A percentile compares a stretch with the other conserved stretches of the same genome.
Conservation (phyloP, 768 basidiomycete species). For the Amanita phalloides region DNA sequence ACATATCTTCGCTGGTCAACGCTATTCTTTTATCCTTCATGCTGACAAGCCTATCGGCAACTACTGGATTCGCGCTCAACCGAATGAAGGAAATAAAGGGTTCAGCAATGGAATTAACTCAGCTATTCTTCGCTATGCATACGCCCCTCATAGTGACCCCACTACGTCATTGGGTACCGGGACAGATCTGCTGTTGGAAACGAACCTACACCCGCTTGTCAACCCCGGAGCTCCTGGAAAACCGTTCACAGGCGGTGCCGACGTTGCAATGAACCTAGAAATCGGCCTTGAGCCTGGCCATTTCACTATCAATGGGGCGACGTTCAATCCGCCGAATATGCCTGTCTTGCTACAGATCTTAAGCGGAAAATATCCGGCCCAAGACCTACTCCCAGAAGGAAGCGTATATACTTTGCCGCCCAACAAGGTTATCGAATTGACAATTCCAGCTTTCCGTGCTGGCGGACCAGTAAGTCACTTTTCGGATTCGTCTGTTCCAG, state of each 20-base stretch:
- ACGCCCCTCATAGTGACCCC: constrained; percentile 32
- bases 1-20: constrained; percentile 29
- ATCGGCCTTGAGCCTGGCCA: constrained; percentile 12
- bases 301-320: constrained; percentile 17
- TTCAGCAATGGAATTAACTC: constrained; percentile 30
- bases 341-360: constrained; percentile 42
- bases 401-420: constrained; percentile 31
- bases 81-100: constrained; percentile 12
- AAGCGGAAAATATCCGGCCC: constrained; percentile 28
- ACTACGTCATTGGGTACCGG: constrained; percentile 12
- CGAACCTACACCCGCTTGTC: constrained; percentile 20
- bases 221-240: constrained; percentile 26
- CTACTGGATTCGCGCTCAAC: constrained; percentile 42
- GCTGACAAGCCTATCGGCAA: constrained; percentile 33
- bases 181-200: constrained; percentile 20
- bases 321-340: constrained; percentile 25
- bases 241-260: constrained; percentile 27
- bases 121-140: constrained; percentile 37
- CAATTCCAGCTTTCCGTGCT: constrained; percentile 22
- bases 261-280: constrained; percentile 23
- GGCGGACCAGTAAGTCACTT: constrained; percentile 16
- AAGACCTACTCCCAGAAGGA: constrained; percentile 28
- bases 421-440: constrained; percentile 37
- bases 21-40: constrained; percentile 32
- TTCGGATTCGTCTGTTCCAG: neutral